These are phyloP conservation scores for Diplocarpon mali DNA, from an alignment of 2,329 filamentous ascomycete genomes.

Conservation along the genomic window DNA sequence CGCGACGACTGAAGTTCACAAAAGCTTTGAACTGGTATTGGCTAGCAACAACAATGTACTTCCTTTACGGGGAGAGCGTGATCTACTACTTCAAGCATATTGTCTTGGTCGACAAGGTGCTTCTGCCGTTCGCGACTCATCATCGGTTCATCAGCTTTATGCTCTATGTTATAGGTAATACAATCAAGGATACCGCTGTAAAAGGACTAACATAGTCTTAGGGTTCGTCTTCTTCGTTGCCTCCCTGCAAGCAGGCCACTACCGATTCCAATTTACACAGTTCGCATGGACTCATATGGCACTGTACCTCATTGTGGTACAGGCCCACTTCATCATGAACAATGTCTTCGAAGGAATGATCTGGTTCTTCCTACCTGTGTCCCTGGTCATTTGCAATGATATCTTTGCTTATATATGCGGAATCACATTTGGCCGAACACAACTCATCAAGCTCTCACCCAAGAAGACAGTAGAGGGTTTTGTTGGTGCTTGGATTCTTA, in stretches of 20 bases:
- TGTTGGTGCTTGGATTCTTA: constrained; percentile 92
- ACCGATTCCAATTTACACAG: constrained; percentile 97
- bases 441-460: constrained; percentile 93
- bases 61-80: constrained; percentile 94
- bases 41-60: constrained; percentile 98
- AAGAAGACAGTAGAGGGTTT: constrained; percentile 99
- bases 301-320: constrained; percentile 91
- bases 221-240: constrained; percentile 97
- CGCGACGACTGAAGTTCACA: constrained; percentile 82
- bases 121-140: constrained; percentile 89
- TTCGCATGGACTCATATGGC: constrained; percentile 99
- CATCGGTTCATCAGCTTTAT: constrained; percentile 98
- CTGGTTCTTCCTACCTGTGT: constrained; percentile 96
- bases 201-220: constrained; percentile 31
- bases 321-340: constrained; percentile 99
- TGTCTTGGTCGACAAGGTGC: constrained; percentile 82
- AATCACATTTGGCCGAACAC: constrained; percentile 91
- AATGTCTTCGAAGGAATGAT: constrained; percentile 99
- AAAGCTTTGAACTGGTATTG: constrained; percentile 99
- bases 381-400: constrained; percentile 95
- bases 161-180: constrained; percentile 83
- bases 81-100: constrained; percentile 99
- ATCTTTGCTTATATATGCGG: constrained; percentile 98
- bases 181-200: not conserved
- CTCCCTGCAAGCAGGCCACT: constrained; percentile 88